phyloP scores from a whole-genome alignment of 2,329 filamentous ascomycete genomes.

The Biscogniauxia marginata region DNA sequence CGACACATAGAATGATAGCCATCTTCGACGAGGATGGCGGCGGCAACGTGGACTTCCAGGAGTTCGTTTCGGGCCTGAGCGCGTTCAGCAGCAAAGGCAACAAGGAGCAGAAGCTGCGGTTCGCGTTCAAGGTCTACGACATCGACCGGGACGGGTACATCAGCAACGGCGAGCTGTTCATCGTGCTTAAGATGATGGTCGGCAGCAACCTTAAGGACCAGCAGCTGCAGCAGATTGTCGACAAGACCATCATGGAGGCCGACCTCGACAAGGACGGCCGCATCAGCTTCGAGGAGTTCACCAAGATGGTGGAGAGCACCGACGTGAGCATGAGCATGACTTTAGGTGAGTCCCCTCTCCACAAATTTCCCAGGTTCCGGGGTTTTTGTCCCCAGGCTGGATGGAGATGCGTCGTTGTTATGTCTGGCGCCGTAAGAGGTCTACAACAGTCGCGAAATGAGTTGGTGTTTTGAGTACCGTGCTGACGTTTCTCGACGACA shows the following conservation, averaged over 20 bases:
- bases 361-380: too few relatives aligned
- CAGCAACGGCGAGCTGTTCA: constrained; percentile 97
- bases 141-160: constrained; percentile 99
- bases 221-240: constrained; percentile 98
- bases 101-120: constrained; percentile 97
- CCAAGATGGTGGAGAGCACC: constrained; percentile 97
- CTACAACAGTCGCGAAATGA: too few relatives aligned
- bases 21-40: constrained; percentile 99
- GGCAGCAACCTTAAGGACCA: constrained; percentile 98
- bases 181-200: constrained; percentile 99
- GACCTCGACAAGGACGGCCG: constrained; percentile 94
- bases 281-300: constrained; percentile 99
- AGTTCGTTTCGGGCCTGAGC: constrained; percentile 92
- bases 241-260: constrained; percentile 99
- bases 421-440: too few relatives aligned
- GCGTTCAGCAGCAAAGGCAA: constrained; percentile 98
- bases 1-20: constrained; percentile 78
- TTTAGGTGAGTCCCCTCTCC: constrained; percentile 54
- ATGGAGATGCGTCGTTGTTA: too few relatives aligned
- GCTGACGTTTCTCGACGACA: constrained; percentile 15
- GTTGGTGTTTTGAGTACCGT: too few relatives aligned
- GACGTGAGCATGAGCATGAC: constrained; percentile 75
- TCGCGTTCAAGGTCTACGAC: constrained; percentile 99
- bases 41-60: constrained; percentile 97
- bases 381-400: too few relatives aligned